Percentiles rank a stretch among this genome's conserved stretches.
phyloP scores from a whole-genome alignment of 1,139 yeast species.

The Diutina catenulata region DNA sequence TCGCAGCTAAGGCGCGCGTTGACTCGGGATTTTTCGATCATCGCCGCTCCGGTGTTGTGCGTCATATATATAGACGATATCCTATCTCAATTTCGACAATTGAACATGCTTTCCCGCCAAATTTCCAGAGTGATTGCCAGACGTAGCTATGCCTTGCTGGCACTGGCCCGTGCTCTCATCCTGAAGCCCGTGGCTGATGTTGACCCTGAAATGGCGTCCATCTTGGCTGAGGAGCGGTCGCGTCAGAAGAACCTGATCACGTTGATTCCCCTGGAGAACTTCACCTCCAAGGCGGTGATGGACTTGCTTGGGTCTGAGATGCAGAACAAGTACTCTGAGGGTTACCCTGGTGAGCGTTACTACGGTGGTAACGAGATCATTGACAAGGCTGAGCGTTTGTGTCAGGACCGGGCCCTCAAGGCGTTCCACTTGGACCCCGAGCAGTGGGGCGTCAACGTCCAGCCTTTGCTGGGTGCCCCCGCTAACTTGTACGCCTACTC shows the following conservation, averaged over 20 bases:
- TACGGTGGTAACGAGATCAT: slow-evolving; percentile 91
- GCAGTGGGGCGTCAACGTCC: slow-evolving; percentile 97
- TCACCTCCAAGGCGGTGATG: slow-evolving; percentile 92
- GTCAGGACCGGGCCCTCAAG: slow-evolving; percentile 86
- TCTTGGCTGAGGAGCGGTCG: slow-evolving; percentile 76
- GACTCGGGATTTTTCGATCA: no score
- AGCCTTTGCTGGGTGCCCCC: slow-evolving; percentile 92
- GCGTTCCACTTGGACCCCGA: slow-evolving; percentile 74
- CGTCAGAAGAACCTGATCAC: slow-evolving; percentile 94
- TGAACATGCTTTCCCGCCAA: slow-evolving; percentile 1
- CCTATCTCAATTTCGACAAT: no score
- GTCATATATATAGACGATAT: no score
- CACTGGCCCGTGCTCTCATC: slow-evolving; percentile 2
- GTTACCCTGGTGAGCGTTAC: slow-evolving; percentile 82
- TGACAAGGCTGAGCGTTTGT: slow-evolving; percentile 82
- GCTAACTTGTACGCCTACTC: slow-evolving; percentile 95
- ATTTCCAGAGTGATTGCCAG: not conserved
- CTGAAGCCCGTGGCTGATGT: slow-evolving; percentile 6
- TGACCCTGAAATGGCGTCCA: slow-evolving; percentile 75
- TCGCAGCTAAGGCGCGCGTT: no score
- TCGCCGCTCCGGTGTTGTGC: no score
- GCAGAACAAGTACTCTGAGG: slow-evolving; percentile 85
- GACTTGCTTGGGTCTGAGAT: slow-evolving; percentile 96
- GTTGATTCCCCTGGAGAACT: slow-evolving; percentile 92
- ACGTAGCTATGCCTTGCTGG: slow-evolving; percentile 2